Evolutionary conservation across 768 basidiomycete species (phyloP), one percentile per base, ranked within the genome.

Genomic region (Leccinum barrowsii): DNA sequence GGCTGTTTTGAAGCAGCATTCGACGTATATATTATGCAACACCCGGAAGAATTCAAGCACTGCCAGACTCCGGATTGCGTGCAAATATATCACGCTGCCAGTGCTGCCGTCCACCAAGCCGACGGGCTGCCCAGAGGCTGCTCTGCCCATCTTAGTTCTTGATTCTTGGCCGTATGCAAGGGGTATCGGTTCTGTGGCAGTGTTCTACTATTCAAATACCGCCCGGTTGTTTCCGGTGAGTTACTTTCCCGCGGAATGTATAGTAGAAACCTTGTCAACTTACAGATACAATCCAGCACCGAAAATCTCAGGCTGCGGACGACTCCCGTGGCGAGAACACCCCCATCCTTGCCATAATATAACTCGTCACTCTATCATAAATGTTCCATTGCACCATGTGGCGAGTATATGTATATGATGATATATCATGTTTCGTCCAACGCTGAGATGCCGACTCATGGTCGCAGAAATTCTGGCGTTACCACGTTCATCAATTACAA

Each of bases 1-100:
- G 77, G 0, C 58, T 92, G 28, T 73, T 82, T 4, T 11, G 75
- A 82, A 34, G 79, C 85, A 0, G 81, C 87, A 0, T 85, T 86
- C 64, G 73, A 80, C 0, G 70, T 79, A 0, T 76, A 90, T 65
- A 73, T 92, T 15, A 80, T 82, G 54, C 74, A 80, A 10, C 80
- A 78, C 40, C 79, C 86, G 0, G 72, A 76, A 13, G 84, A 90
- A 56, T 85, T 86, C 64, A 80, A 82, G 59, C 87, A 82, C 64
- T 93, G 90, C 70, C 90, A 88, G 1, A 86, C 89, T 0, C 85
- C 90, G 0, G 88, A 92, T 66, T 93, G 90, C 59, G 75, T 75
- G 0, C 86, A 90, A 68, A 77, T 90, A 5, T 92, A 92, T 69
- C 84, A 87, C 13, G 68, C 77, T 4, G 78, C 75, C 32, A 32